Base-by-base conservation (phyloP, 2,329 filamentous ascomycete genomes). In the Teratosphaeria epicoccoides region DNA sequence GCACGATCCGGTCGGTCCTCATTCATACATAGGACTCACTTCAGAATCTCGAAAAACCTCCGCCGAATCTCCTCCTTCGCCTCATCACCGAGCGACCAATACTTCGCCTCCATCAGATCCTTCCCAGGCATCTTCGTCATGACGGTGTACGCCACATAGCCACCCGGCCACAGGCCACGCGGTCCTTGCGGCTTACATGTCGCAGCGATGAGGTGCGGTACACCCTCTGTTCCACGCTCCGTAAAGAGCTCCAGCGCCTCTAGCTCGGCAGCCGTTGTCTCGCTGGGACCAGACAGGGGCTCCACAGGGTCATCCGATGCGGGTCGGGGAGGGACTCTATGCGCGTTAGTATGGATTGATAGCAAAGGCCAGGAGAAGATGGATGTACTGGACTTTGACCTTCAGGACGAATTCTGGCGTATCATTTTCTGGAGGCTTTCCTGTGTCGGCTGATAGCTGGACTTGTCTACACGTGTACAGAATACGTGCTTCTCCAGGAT, bases 121-220 rank as follows among this genome's bases (percentile, higher is more conserved):
- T 53, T 49, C 3, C 63, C 63, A 0, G 63, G 59, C 55, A 65
- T 55, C 7, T 53, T 29, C 11, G 57, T 64, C 63, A 66, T 66
- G 47, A 65, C 54, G 0, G 55, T 59, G 50, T 59, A 64, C 3
- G 55, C 57, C 24, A 63, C 57, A 40, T 66, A 66, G 22, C 63
- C 63, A 9, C 57, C 58, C 1, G 59, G 62, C 49, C 63, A 59
- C 2, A 54, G 56, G 6, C 58, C 58, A 23, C 58, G 37, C 3
- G 52, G 17, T 33, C 51, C 53, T 52, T 66, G 63, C 4, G 53
- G 49, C 2, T 43, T 40, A 7, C 51, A 58, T 29, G 57, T 59
- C 49, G 49, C 58, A 6, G 57, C 56, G 3, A 65, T 40, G 2
- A 65, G 55, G 49, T 62, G 60, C 3, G 63, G 63, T 9, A 61